Conservation (phyloP, 306 rosid species). For the Leucaena leucocephala region DNA sequence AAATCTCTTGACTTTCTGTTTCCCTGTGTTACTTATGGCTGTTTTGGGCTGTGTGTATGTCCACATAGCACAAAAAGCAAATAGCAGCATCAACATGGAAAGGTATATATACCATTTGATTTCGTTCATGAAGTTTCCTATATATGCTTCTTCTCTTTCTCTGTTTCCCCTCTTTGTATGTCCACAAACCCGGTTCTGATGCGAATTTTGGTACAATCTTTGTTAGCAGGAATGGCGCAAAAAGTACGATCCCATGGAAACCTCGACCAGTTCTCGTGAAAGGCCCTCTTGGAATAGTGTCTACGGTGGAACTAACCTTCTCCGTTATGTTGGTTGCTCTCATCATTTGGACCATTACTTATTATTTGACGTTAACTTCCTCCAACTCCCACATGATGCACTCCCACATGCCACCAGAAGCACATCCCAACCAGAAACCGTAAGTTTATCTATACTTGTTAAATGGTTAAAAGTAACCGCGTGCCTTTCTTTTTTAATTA, state of each 20-base stretch:
- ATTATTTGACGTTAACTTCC: constrained; percentile 15
- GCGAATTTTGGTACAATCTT: too few relatives aligned
- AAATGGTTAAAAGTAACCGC: too few relatives aligned
- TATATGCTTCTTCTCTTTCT: too few relatives aligned
- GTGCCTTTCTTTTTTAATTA: too few relatives aligned
- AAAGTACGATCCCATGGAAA: constrained; percentile 40
- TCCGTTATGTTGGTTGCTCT: constrained; percentile 70
- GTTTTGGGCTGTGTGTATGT: constrained; percentile 62
- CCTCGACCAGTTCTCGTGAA: constrained; percentile 49
- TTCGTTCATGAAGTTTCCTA: too few relatives aligned
- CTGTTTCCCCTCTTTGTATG: too few relatives aligned
- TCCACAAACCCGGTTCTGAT: too few relatives aligned
- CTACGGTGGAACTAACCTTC: constrained; percentile 57
- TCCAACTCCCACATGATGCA: too few relatives aligned
- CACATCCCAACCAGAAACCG: too few relatives aligned
- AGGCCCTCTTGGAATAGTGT: constrained; percentile 87
- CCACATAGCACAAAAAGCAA: constrained; percentile 48
- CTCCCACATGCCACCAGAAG: too few relatives aligned
- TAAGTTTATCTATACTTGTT: too few relatives aligned
- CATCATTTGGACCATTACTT: constrained; percentile 55
- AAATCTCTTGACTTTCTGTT: constrained; percentile 48
- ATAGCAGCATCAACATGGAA: constrained; percentile 9
- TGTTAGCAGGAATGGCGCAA: neutral
- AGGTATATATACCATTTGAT: constrained; percentile 14
- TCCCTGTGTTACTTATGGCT: constrained; percentile 65